Base-by-base conservation (phyloP, 2,329 filamentous ascomycete species). In the Microascus cirrosus region DNA sequence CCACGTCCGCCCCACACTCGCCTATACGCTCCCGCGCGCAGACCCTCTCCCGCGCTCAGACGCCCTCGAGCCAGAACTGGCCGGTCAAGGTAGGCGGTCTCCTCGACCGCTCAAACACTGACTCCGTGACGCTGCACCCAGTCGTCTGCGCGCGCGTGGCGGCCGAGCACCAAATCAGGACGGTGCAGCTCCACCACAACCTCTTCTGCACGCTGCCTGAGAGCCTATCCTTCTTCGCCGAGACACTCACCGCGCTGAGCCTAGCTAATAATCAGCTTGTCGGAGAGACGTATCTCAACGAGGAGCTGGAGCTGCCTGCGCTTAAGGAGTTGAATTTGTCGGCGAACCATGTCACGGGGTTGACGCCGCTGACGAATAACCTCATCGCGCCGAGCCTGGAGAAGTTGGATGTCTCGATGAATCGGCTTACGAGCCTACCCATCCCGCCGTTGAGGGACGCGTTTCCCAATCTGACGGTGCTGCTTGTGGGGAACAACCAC, bases 401-500 rank as follows among this genome's bases (percentile, higher is more conserved):
- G 57, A 87, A 87, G 63, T 77, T 96, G 1, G 89, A 97, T 66
- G 77, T 95, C 8, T 90, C 87, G 25, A 81, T 87, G 62, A 97
- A 97, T 68, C 84, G 87, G n/a, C 73, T 97, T 34, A 80, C 83
- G 1, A 79, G 80, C 0, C 75, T 96, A 0, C 89, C 92, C 0
- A 12, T 50, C 5, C 63, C 68, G 2, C 69, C 68, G 25, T 73
- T 96, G 7, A 84, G 84, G 57, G 72, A 79, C 7, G 74, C 73
- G 1, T 96, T 90, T 67, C 89, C 90, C 0, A 77, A 75, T 7
- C 77, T 96, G 50, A 80, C 78, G 1, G 82, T 87, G 0, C 75
- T 97, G 11, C 74, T 93, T 20, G 86, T 84, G 1, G 82, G 85
- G 3, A 90, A 95, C 70, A 97, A 97, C 68, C 84, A 85, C 62